Base-by-base conservation (phyloP, 1,284 basidiomycete genomes). In the Volvariella surrecta region DNA sequence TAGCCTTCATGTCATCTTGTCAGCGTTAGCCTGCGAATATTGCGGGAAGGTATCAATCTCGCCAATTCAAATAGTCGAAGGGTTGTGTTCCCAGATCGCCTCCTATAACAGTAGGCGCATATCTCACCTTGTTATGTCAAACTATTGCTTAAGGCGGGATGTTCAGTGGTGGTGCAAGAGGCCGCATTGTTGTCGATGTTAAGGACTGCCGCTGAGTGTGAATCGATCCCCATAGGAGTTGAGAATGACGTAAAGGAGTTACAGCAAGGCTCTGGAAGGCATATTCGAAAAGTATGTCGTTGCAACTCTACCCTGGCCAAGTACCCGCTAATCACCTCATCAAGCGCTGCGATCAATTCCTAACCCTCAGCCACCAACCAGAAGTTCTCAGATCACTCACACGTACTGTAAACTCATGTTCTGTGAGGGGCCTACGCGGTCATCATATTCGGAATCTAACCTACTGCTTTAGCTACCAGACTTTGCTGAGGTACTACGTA, bases 321-420 rank as follows among this genome's bases (percentile, higher is more conserved):
- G 45, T 40, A 42, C 42, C 48, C 32, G 20, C 21, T 48, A 34
- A 37, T 42, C 21, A 19, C 19, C 32, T 43, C 44, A n/a, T 34
- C 19, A 49, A 88, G 83, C 73, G 84, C 41, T 85, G 80, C 52
- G 66, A 74, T 28, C 78, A 84, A 54, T 85, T 87, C 55, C 51
- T 73, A 28, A 63, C 58, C 11, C 58, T 81, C 22, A 65, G 63
- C 3, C 52, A 57, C n/a, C 61, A 76, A 40, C 34, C 34, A 16
- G 8, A 6, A 15, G 8, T 35, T 15, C 34, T 35, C 34, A 35
- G 15, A 35, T 15, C 13, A 6, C n/a, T 35, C 18, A 8, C 18
- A 19, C 59, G 63, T 6, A 60, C 56, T 16, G 67, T 74, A 21
- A 54, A 58, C 28, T 74, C 77, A 3, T 63, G 72, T 41, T 71